A percentile compares a stretch with the other conserved stretches of the same genome.
phyloP scores from a whole-genome alignment of 2,329 filamentous ascomycete genomes.

The Dothistroma septosporum region DNA sequence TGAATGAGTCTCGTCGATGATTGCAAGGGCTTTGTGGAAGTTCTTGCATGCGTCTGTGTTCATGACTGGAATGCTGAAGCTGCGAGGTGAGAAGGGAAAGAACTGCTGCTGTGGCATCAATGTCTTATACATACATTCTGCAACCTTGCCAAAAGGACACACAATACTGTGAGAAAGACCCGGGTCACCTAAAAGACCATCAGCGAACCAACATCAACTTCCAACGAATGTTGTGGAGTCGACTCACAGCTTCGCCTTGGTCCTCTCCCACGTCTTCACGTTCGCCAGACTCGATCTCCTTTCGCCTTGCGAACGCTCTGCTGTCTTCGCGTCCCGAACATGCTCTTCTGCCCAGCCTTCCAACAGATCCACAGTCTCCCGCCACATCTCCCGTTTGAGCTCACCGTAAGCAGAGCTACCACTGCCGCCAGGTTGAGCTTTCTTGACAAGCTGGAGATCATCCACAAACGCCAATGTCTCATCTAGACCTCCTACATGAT shows the following conservation, averaged over 20 bases:
- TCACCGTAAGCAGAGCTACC: constrained; percentile 64
- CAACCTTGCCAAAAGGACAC: neutral
- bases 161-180: neutral
- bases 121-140: neutral
- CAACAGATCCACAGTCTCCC: constrained; percentile 59
- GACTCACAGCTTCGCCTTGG: constrained; percentile 29
- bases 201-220: neutral
- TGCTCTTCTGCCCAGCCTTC: constrained; percentile 48
- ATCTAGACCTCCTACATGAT: constrained; percentile 61
- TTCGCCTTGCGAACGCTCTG: constrained; percentile 39
- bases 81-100: neutral
- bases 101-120: neutral
- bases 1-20: neutral
- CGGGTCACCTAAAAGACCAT: neutral
- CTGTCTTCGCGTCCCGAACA: constrained; percentile 48
- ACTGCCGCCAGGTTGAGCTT: constrained; percentile 42
- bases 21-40: neutral
- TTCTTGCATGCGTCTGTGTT: neutral
- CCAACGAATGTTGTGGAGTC: neutral
- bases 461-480: constrained; percentile 59
- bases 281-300: constrained; percentile 18
- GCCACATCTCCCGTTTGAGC: constrained; percentile 73
- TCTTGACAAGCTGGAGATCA: constrained; percentile 57
- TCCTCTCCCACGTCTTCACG: constrained; percentile 29
- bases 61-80: neutral